Percentiles rank a stretch among this genome's conserved stretches.
These are phyloP conservation scores for Cladorrhinum sp. DNA, from an alignment of 2,329 filamentous ascomycete species.

Conservation along the genomic window DNA sequence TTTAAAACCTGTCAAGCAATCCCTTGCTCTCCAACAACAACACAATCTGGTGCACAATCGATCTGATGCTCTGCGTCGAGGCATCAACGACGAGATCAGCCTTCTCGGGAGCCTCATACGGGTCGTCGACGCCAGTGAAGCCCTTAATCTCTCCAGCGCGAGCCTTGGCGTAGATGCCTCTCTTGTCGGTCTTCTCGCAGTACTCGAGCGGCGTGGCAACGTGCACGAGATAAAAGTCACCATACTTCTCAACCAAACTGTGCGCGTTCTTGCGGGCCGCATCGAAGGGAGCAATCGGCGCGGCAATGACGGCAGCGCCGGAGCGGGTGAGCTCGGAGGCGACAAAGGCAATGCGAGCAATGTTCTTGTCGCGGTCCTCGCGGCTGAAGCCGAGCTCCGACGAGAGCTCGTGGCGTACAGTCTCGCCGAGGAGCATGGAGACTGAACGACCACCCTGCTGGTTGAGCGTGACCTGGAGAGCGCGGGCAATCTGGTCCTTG, in stretches of 20 bases:
- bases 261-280: conserved; percentile 71
- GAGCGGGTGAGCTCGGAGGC: conserved; percentile 90
- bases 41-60: conserved; percentile 95
- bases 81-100: conserved; percentile 81
- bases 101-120: conserved; percentile 82
- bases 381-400: conserved; percentile 93
- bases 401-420: conserved; percentile 87
- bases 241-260: conserved; percentile 82
- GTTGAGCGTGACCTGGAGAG: conserved; percentile 94
- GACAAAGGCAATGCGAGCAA: conserved; percentile 93
- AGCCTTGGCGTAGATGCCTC: conserved; percentile 82
- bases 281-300: conserved; percentile 93
- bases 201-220: conserved; percentile 90
- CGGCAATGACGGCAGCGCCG: conserved; percentile 91
- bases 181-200: conserved; percentile 92
- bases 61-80: conserved; percentile 83
- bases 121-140: conserved; percentile 97
- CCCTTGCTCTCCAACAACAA: conserved; percentile 87
- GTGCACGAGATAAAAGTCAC: conserved; percentile 92
- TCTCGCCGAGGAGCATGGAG: conserved; percentile 92
- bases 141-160: conserved; percentile 90
- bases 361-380: conserved; percentile 91
- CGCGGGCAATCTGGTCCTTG: conserved; percentile 94
- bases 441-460: conserved; percentile 95
- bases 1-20: conserved; percentile 69